These are phyloP conservation scores for Sporothrix globosa DNA, from an alignment of 2,329 filamentous ascomycete genomes.

Conservation along the genomic window DNA sequence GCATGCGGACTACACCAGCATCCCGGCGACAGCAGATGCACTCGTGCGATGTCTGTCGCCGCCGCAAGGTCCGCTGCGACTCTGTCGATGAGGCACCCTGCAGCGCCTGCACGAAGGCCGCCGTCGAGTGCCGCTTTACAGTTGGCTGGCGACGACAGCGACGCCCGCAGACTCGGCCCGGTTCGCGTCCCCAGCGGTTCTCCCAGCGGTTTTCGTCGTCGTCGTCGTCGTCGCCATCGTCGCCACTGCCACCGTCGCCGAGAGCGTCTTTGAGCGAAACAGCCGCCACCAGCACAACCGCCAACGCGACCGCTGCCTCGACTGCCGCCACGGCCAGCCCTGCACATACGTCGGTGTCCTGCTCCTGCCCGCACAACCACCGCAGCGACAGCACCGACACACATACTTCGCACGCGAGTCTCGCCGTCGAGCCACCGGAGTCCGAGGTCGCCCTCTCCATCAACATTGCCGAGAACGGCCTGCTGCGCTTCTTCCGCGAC, in stretches of 20 bases:
- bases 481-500: constrained; percentile 32
- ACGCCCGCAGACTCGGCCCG: background rate
- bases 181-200: background rate
- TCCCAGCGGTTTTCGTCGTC: background rate
- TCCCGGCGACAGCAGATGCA: constrained; percentile 32
- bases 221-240: background rate
- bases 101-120: constrained; percentile 29
- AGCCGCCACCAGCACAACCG: background rate
- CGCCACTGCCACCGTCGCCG: background rate
- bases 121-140: constrained; percentile 26
- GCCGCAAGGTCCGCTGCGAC: constrained; percentile 32
- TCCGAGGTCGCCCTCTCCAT: constrained; percentile 30
- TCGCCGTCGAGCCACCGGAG: constrained; percentile 23
- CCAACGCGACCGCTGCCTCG: too few species aligned
- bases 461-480: constrained; percentile 31
- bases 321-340: background rate
- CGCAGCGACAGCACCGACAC: background rate
- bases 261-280: too few species aligned
- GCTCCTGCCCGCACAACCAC: constrained; percentile 2
- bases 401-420: background rate
- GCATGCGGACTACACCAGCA: background rate
- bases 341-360: background rate
- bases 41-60: constrained; percentile 32
- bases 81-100: constrained; percentile 28
- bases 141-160: constrained; percentile 26